Evolutionary conservation across 139 green algal species (phyloP), one percentile per base, ranked within the genome.

Genomic region (Picochlorum sp.): DNA sequence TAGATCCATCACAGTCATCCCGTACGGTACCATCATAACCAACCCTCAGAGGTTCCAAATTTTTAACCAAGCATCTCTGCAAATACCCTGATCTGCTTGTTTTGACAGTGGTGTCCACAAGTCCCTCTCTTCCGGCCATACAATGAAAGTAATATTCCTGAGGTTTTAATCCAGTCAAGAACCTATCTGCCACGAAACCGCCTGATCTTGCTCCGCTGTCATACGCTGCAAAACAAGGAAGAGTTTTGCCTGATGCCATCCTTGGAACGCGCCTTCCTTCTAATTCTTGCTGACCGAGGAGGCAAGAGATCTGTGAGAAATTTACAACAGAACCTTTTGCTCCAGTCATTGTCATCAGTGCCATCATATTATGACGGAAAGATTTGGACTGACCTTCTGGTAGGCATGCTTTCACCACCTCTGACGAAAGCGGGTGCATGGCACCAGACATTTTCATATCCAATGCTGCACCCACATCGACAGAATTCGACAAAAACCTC

Each of bases 91-190:
- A 93, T 57, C 92, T 86, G 2, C 81, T 86, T 4, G 94, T 99
- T 79, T 99, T 98, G 47, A 98, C 92, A 6, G 92, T 91, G 3
- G 92, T 97, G 73, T 98, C 92, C 10, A 97, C 91, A 16, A 98
- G 83, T 1, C 94, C 94, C 69, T 99, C 94, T 2, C 94, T 77
- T 6, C 94, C 94, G 1, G 94, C 94, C 94, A 99, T 99, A 80
- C 93, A 98, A 72, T 99, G 94, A 72, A 99, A 99, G 76, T 96
- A 98, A 69, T 97, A 99, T 75, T 99, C 94, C 75, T 96, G 89
- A 6, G 82, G 85, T 21, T 81, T 65, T 60, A 81, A 60, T 6
- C 78, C 75, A 7, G 83, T 86, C 20, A 96, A 81, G 76, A 97
- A 96, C n/a, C 94, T 82, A 71, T 98, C 92, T 1, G 72, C 86